phyloP scores from a whole-genome alignment of 305 asterid species.

The Monarda citriodora region DNA sequence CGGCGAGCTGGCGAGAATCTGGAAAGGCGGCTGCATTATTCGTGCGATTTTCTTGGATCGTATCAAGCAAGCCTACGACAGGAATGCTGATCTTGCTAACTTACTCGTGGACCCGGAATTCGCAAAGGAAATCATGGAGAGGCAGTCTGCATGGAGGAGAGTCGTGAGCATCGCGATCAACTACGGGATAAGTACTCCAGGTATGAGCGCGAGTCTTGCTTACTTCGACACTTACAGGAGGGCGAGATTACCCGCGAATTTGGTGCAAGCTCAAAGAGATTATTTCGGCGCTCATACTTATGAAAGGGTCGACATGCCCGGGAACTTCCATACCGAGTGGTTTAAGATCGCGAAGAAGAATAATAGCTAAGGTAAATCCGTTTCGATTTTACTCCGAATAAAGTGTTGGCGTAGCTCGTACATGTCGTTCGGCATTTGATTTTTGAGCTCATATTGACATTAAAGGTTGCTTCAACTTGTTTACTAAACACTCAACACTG shows the following conservation, averaged over 20 bases:
- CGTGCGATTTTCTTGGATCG: conserved; percentile 98
- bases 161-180: conserved; percentile 86
- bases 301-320: conserved; percentile 77
- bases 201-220: conserved; percentile 97
- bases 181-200: conserved; percentile 93
- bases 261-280: conserved; percentile 97
- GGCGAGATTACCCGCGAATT: conserved; percentile 88
- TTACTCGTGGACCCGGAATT: conserved; percentile 94
- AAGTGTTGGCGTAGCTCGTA: conserved; percentile 16
- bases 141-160: conserved; percentile 96
- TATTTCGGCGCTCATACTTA: conserved; percentile 98
- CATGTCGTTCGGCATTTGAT: conserved; percentile 16
- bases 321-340: conserved; percentile 95
- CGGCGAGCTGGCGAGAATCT: conserved; percentile 95
- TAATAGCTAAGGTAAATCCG: conserved; percentile 21
- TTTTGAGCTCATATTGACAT: conserved; percentile 9
- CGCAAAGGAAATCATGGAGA: conserved; percentile 81
- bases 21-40: conserved; percentile 98
- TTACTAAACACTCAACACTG: neutral
- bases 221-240: conserved; percentile 92
- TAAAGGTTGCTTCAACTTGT: conserved; percentile 6
- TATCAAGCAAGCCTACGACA: conserved; percentile 89
- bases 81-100: conserved; percentile 80
- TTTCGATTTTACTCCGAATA: conserved; percentile 21
- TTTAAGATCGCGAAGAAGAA: conserved; percentile 76